Evolutionary conservation across 139 green algal genomes (phyloP).

Genomic region (Asterochloris sp.): DNA sequence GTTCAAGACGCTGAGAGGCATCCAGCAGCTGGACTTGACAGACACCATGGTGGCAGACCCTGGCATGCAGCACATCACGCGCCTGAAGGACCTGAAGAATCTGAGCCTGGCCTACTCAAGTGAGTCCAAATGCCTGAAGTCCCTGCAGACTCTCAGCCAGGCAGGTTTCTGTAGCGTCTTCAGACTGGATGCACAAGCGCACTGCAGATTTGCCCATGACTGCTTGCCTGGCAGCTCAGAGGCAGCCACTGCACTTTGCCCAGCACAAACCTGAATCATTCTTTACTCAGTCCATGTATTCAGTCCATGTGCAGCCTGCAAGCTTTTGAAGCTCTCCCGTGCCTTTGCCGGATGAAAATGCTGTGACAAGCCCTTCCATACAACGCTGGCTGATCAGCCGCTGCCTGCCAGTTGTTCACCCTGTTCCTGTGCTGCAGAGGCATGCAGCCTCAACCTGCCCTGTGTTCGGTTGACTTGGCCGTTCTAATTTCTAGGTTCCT

Average conservation of each 20-base stretch:
- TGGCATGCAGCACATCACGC: slow-evolving; percentile 22
- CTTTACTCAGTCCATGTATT: neutral
- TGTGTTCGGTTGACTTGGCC: no score
- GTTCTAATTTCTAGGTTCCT: neutral
- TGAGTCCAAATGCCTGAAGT: neutral
- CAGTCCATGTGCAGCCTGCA: neutral
- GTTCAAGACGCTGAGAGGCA: neutral
- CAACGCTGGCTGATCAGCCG: neutral
- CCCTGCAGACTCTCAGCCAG: neutral
- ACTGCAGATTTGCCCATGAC: neutral
- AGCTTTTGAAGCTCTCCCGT: neutral
- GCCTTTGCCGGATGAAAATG: neutral
- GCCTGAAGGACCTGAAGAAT: slow-evolving; percentile 25
- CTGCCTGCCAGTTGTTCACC: no score
- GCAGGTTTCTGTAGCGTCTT: neutral
- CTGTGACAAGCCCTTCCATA: neutral
- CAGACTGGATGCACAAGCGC: neutral
- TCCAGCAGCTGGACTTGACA: slow-evolving; percentile 39
- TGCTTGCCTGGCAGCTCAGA: neutral
- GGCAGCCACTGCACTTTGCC: neutral
- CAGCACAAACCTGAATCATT: neutral
- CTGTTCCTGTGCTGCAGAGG: no score
- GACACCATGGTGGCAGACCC: slow-evolving; percentile 34
- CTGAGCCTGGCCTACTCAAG: slow-evolving; percentile 43
- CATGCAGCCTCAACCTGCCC: no score